These are phyloP conservation scores for Onygenales sp. DNA, from an alignment of 2,329 filamentous ascomycete genomes.

Conservation along the genomic window DNA sequence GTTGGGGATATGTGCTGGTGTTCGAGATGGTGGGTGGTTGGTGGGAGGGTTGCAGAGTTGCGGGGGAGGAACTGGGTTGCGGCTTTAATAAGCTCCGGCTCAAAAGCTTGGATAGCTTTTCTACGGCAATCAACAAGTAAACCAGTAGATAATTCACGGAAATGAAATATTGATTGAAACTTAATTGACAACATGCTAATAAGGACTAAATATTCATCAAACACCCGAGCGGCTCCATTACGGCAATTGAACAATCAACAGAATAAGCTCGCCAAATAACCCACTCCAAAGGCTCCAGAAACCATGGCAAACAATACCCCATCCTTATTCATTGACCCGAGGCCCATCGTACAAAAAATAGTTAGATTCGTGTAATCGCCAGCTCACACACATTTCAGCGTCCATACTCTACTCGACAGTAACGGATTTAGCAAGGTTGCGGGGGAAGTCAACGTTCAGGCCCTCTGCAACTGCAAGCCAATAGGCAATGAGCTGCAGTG, in stretches of 20 bases:
- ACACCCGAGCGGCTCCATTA: too few relatives aligned
- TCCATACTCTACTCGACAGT: slow-evolving; percentile 72
- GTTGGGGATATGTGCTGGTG: too few relatives aligned
- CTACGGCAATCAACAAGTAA: too few relatives aligned
- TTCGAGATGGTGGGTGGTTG: background rate
- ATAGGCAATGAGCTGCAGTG: slow-evolving; percentile 95
- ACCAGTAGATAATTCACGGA: background rate
- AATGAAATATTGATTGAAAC: background rate
- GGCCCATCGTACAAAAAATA: background rate
- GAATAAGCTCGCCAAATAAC: background rate
- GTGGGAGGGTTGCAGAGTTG: background rate
- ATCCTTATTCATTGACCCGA: background rate
- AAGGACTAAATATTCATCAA: too few relatives aligned
- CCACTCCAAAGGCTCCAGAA: slow-evolving; percentile 3
- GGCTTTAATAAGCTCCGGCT: background rate
- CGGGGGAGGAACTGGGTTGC: background rate
- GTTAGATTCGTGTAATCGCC: background rate
- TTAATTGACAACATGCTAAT: too few relatives aligned
- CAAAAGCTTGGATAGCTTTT: background rate
- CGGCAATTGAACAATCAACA: background rate
- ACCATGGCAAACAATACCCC: background rate
- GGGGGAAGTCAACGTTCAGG: slow-evolving; percentile 95
- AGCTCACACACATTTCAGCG: background rate
- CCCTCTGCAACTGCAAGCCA: slow-evolving; percentile 96
- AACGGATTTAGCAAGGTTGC: slow-evolving; percentile 97